Evolutionary conservation across 805 yeast genomes (phyloP), one percentile per base, ranked within the genome.

Genomic region (Maudiozyma saulgeensis): DNA sequence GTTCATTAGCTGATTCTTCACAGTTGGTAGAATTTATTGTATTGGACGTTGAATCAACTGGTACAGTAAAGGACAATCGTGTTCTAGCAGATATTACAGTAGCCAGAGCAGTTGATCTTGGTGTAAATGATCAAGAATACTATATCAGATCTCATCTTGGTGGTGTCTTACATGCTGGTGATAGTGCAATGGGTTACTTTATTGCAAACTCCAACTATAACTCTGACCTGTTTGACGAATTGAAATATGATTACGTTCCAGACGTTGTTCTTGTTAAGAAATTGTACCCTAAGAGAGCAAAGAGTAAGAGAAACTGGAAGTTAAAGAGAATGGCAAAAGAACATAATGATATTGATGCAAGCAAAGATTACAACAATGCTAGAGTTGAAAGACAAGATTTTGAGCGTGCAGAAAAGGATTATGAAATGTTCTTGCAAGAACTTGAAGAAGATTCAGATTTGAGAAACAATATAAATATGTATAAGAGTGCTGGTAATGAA

Each of bases 301-400:
- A 79, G 73, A 83, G 80, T 72, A 71, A 77, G 56, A 84, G 83
- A 78, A 79, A 81, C 74, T 87, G 96, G 95, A 87, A 85, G 70
- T 80, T 91, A 70, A 86, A 87, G 81, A 84, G 98, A 76, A 90
- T 91, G 96, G 98, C 98, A 31, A 86, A 77, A 63, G 98, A 93
- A 70, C 95, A 91, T 71, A 79, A 79, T 55, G 97, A 90, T 58
- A 80, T 87, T 55, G 88, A 81, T 41, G 95, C 91, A 49, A 75
- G 79, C 56, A 81, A 79, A 54, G 79, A 75, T 49, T 64, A 65
- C 53, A 72, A 64, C 52, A 72, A 69, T 51, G 74, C 81, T 2
- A 83, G 90, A 70, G 84, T 80, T 55, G 89, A 88, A 49, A 84
- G 79, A 73, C 95, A 86, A 68, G 96, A 88, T 55, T 81, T 81